A percentile compares a stretch with the other conserved stretches of the same genome.
phyloP scores from a whole-genome alignment of 148 eudicot species.

The Chenopodium berlandieri region DNA sequence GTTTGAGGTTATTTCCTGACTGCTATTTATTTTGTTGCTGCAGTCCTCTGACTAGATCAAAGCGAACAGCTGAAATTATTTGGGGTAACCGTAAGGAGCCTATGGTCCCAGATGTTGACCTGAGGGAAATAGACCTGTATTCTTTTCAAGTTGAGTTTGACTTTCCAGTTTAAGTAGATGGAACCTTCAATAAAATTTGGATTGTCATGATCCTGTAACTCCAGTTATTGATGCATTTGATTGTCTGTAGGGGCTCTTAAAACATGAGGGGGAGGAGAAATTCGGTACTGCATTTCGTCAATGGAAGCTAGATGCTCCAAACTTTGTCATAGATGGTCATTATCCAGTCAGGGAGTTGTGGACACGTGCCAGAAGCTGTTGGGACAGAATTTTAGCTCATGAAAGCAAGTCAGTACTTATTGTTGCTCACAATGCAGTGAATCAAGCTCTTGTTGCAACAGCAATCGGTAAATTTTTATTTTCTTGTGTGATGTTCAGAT shows the following conservation, averaged over 20 bases:
- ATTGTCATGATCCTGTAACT: conserved; percentile 11
- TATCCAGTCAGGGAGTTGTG: conserved; percentile 90
- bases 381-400: conserved; percentile 69
- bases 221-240: conserved; percentile 24
- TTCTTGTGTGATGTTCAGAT: not conserved
- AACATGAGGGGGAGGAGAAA: conserved; percentile 80
- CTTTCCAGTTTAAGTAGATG: conserved; percentile 17
- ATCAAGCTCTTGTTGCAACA: conserved; percentile 94
- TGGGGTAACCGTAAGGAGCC: conserved; percentile 76
- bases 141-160: conserved; percentile 76
- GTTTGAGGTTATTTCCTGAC: conserved; percentile 2
- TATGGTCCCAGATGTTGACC: conserved; percentile 62
- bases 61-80: conserved; percentile 91
- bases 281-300: conserved; percentile 67
- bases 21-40: conserved; percentile 13
- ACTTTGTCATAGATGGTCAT: conserved; percentile 81
- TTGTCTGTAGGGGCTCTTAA: conserved; percentile 78
- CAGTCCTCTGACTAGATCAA: conserved; percentile 85
- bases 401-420: conserved; percentile 89
- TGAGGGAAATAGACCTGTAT: conserved; percentile 90
- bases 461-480: conserved; percentile 64
- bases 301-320: conserved; percentile 86
- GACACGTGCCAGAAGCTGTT: conserved; percentile 81
- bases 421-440: conserved; percentile 99
- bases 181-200: not conserved